Evolutionary conservation across 1,284 basidiomycete species (phyloP).

Genomic region (Ustilago sp.): DNA sequence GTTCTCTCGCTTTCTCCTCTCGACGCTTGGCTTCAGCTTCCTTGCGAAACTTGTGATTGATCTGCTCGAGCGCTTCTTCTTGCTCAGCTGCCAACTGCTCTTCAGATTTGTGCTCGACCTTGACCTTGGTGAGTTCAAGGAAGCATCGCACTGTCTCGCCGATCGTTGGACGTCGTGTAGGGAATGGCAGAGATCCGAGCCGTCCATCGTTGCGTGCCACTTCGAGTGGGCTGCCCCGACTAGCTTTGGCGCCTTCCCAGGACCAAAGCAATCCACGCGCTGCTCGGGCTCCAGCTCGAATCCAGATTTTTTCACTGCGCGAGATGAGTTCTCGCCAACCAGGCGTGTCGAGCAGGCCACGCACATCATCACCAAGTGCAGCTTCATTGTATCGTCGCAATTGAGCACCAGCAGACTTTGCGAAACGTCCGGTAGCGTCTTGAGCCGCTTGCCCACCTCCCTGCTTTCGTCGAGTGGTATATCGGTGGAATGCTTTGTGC

Average conservation of each 20-base stretch:
- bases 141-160: slow-evolving; percentile 89
- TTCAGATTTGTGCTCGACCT: slow-evolving; percentile 86
- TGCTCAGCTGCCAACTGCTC: slow-evolving; percentile 78
- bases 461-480: slow-evolving; percentile 97
- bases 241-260: slow-evolving; percentile 54
- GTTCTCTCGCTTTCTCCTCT: slow-evolving; percentile 48
- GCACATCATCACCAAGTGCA: slow-evolving; percentile 84
- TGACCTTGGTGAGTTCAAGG: slow-evolving; percentile 85
- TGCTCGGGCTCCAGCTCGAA: slow-evolving; percentile 59
- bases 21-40: slow-evolving; percentile 50
- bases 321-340: slow-evolving; percentile 63
- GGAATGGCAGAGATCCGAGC: slow-evolving; percentile 57
- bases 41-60: slow-evolving; percentile 40
- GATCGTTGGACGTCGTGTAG: slow-evolving; percentile 77
- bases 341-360: slow-evolving; percentile 35
- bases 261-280: slow-evolving; percentile 66
- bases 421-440: slow-evolving; percentile 88
- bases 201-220: slow-evolving; percentile 69
- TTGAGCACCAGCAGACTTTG: slow-evolving; percentile 93
- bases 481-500: slow-evolving; percentile 98
- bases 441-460: slow-evolving; percentile 93
- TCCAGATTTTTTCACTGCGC: slow-evolving; percentile 64
- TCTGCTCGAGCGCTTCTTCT: slow-evolving; percentile 39
- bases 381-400: slow-evolving; percentile 95
- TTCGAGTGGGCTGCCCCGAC: slow-evolving; percentile 62